These are phyloP conservation scores for Halenospora varia DNA, from an alignment of 495 filamentous ascomycete genomes.

Conservation along the genomic window DNA sequence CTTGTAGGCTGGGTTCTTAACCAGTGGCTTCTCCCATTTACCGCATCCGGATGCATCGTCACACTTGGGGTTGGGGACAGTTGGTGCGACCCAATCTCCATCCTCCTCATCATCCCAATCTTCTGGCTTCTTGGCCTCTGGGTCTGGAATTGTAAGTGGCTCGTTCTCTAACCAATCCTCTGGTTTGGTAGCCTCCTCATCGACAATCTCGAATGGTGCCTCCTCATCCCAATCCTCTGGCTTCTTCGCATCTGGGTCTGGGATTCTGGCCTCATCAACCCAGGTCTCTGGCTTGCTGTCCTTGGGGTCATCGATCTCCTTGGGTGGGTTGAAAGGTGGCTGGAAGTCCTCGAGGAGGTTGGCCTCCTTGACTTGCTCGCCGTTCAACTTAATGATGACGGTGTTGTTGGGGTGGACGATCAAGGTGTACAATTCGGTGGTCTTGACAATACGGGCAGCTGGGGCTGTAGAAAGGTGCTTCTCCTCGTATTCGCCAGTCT, in stretches of 20 bases:
- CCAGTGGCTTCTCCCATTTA: slow-evolving; percentile 86
- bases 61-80: slow-evolving; percentile 81
- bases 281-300: slow-evolving; percentile 94
- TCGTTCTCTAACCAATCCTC: slow-evolving; percentile 97
- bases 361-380: slow-evolving; percentile 78
- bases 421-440: slow-evolving; percentile 90
- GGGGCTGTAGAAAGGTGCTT: slow-evolving; percentile 92
- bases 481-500: slow-evolving; percentile 99
- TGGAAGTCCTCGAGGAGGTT: slow-evolving; percentile 92
- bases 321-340: slow-evolving; percentile 87
- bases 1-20: slow-evolving; percentile 96
- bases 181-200: slow-evolving; percentile 87
- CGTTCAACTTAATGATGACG: slow-evolving; percentile 86
- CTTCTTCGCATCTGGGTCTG: slow-evolving; percentile 92
- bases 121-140: slow-evolving; percentile 97
- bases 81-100: slow-evolving; percentile 96
- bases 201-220: slow-evolving; percentile 90
- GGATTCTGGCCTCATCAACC: slow-evolving; percentile 88
- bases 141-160: slow-evolving; percentile 80
- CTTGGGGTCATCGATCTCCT: slow-evolving; percentile 95
- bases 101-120: slow-evolving; percentile 99
- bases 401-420: slow-evolving; percentile 95
- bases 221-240: slow-evolving; percentile 99
- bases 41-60: slow-evolving; percentile 91
- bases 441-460: slow-evolving; percentile 81